A percentile compares a stretch with the other conserved stretches of the same genome.
phyloP scores from a whole-genome alignment of 352 stramenopile genomes.

The Poterioochromonas sp. region DNA sequence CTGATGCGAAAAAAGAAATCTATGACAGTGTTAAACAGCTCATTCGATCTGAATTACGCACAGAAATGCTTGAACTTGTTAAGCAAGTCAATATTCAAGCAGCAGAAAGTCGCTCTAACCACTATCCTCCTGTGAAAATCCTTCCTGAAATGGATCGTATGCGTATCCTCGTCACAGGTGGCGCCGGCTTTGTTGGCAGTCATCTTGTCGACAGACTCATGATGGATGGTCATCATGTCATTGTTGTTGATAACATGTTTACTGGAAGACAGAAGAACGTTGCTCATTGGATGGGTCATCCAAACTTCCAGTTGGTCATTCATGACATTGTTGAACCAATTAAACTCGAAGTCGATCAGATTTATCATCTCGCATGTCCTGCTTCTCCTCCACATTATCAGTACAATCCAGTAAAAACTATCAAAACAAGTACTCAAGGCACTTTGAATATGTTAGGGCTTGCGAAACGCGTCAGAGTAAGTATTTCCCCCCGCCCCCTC shows the following conservation, averaged over 20 bases:
- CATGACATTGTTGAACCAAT: constrained; percentile 92
- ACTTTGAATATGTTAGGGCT: constrained; percentile 95
- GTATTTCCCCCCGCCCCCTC: neutral
- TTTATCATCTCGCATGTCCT: constrained; percentile 98
- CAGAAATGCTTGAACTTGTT: neutral
- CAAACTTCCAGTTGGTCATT: constrained; percentile 82
- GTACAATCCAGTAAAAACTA: constrained; percentile 98
- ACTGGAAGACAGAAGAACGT: constrained; percentile 80
- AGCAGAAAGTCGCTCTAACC: too few species aligned
- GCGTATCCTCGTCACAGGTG: constrained; percentile 88
- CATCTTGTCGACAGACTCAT: constrained; percentile 43
- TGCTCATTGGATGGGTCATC: constrained; percentile 71
- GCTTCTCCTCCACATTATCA: constrained; percentile 97
- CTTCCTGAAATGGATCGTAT: constrained; percentile 30
- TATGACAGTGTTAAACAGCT: neutral
- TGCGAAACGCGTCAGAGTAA: constrained; percentile 78
- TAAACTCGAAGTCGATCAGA: constrained; percentile 92
- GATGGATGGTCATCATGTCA: constrained; percentile 47
- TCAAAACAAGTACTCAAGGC: constrained; percentile 76
- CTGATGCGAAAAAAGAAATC: too few species aligned
- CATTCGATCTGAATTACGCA: neutral
- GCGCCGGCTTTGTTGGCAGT: constrained; percentile 48
- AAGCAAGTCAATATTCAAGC: neutral
- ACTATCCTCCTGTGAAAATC: neutral
- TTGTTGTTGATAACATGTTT: constrained; percentile 86